Evolutionary conservation across 345 rosid genomes (phyloP).

Genomic region (Euphorbia peplus): DNA sequence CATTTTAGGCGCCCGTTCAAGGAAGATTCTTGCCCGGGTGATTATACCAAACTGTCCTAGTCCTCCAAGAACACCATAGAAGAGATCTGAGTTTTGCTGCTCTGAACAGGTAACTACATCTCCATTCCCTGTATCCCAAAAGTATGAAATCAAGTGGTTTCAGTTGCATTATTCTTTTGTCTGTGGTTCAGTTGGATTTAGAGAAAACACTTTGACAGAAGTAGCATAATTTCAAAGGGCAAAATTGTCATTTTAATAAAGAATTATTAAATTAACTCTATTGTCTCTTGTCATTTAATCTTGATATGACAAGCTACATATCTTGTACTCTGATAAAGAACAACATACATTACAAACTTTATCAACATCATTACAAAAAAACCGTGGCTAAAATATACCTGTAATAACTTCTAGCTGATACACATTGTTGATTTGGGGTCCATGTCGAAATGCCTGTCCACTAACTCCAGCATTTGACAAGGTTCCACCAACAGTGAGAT

Average conservation of each 20-base stretch:
- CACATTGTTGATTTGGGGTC: constrained; percentile 88
- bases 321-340: constrained; percentile 4
- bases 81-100: constrained; percentile 72
- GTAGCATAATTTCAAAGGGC: constrained; percentile 4
- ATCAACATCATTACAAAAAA: too few relatives aligned
- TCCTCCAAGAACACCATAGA: constrained; percentile 85
- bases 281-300: background rate
- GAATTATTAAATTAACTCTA: background rate
- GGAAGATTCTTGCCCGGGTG: constrained; percentile 74
- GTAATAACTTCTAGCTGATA: constrained; percentile 84
- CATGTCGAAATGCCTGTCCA: constrained; percentile 86
- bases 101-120: constrained; percentile 75
- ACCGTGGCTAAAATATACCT: constrained; percentile 52
- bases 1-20: constrained; percentile 63
- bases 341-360: background rate
- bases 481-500: constrained; percentile 90
- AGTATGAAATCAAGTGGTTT: background rate
- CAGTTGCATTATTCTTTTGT: constrained; percentile 11
- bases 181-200: constrained; percentile 2
- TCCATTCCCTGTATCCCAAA: constrained; percentile 73
- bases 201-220: background rate
- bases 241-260: constrained; percentile 17
- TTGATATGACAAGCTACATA: background rate
- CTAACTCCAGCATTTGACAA: constrained; percentile 90
- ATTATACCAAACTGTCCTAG: constrained; percentile 97